These are phyloP conservation scores for Entophlyctis helioformis DNA, from an alignment of 192 early-diverging fungal genomes.

Conservation along the genomic window DNA sequence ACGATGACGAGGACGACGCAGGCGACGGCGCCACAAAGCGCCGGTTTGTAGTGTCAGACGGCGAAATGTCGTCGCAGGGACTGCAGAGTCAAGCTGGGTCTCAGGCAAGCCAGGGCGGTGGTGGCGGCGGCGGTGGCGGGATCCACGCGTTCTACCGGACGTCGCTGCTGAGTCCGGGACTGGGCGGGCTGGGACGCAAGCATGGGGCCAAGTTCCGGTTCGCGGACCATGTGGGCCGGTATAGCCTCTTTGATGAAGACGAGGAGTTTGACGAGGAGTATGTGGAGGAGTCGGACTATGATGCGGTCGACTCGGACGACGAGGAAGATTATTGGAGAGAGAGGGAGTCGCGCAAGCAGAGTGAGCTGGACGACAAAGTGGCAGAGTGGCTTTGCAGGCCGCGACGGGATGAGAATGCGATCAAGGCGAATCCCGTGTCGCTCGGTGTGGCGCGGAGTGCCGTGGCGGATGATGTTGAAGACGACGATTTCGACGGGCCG, in stretches of 20 bases:
- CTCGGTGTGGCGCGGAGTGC: too few species aligned
- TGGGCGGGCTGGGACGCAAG: constrained; percentile 6
- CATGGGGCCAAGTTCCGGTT: constrained; percentile 3
- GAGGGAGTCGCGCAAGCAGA: too few species aligned
- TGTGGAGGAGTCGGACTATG: background rate
- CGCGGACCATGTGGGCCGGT: too few species aligned
- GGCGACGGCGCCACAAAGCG: constrained; percentile 8
- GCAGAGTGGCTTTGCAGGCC: too few species aligned
- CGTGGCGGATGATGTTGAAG: too few species aligned
- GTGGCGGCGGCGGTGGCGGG: too few species aligned
- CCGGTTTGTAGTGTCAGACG: constrained; percentile 20
- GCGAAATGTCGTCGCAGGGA: background rate
- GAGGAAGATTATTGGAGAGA: constrained; percentile 11
- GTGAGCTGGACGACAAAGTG: too few species aligned
- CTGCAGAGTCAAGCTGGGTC: background rate
- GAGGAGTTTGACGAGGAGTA: constrained; percentile 6
- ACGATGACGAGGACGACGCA: constrained; percentile 1
- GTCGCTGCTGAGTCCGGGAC: constrained; percentile 10
- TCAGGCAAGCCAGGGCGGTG: too few species aligned
- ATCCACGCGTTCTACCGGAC: constrained; percentile 11
- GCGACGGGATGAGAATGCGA: too few species aligned
- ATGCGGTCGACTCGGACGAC: constrained; percentile 2
- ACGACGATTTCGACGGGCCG: too few species aligned
- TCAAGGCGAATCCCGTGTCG: too few species aligned
- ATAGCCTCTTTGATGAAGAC: background rate